Evolutionary conservation across 176 grass and related monocot species (phyloP), one percentile per base, ranked within the genome.

Genomic region (Canna indica): DNA sequence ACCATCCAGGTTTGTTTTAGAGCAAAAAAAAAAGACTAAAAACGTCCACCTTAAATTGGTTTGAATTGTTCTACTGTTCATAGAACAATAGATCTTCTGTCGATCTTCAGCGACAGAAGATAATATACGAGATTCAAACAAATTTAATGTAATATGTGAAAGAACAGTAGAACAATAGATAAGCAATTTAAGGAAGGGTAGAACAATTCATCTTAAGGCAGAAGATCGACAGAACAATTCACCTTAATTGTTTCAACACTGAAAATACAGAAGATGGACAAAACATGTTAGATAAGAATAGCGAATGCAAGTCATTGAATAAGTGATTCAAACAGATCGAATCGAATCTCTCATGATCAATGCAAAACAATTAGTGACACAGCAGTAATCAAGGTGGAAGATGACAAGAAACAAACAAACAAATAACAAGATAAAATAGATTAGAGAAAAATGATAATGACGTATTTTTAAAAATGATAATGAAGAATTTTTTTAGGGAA

Each of bases 1-100:
- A 73, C 15, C 45, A 73, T 73, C 32, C 27, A 58, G 70, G 48
- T 73, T 72, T 52, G 22, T 13, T 33, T 13, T n/a, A 2, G 15
- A 54, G 18, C 47, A 15, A 31, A 15, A 61, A 0, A n/a, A n/a
- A n/a, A n/a, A 0, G n/a, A n/a, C n/a, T n/a, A n/a, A n/a, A n/a
- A n/a, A n/a, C n/a, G n/a, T n/a, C n/a, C n/a, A n/a, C n/a, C n/a
- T n/a, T n/a, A n/a, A n/a, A n/a, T n/a, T n/a, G n/a, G n/a, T n/a
- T n/a, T n/a, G n/a, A n/a, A n/a, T n/a, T n/a, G n/a, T n/a, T n/a
- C n/a, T n/a, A n/a, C n/a, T n/a, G n/a, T n/a, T n/a, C n/a, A n/a
- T n/a, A n/a, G n/a, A n/a, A n/a, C n/a, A n/a, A n/a, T n/a, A n/a
- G n/a, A n/a, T n/a, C n/a, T n/a, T n/a, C n/a, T n/a, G n/a, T n/a